Evolutionary conservation across 2,329 filamentous ascomycete genomes (phyloP).

Genomic region (Neoascochyta sp.): DNA sequence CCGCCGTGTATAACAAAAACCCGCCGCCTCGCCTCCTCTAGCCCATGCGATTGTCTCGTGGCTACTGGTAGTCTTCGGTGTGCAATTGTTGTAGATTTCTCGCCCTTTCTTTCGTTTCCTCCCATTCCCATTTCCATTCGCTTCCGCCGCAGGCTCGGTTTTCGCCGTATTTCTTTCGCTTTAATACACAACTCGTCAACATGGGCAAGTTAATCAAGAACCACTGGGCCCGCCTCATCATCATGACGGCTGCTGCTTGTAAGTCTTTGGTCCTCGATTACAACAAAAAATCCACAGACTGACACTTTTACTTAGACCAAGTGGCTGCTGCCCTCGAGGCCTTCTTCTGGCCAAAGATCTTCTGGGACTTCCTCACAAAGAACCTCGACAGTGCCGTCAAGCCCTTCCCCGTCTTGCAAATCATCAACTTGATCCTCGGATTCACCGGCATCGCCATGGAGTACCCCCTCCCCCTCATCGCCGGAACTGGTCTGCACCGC

Average conservation of each 20-base stretch:
- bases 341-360: conserved; percentile 98
- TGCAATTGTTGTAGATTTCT: conserved; percentile 7
- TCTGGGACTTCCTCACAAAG: conserved; percentile 94
- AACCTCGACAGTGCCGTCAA: conserved; percentile 83
- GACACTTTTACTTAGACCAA: conserved; percentile 63
- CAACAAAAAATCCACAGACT: conserved; percentile 1
- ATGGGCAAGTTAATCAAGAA: conserved; percentile 99
- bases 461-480: conserved; percentile 76
- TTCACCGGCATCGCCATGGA: conserved; percentile 79
- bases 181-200: conserved; percentile 11
- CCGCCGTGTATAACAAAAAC: conserved; percentile 36
- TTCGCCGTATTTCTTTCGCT: conserved; percentile 29
- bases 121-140: conserved; percentile 9
- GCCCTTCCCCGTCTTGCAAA: conserved; percentile 83
- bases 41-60: too few relatives aligned
- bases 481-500: conserved; percentile 74
- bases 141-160: conserved; percentile 27
- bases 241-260: conserved; percentile 80
- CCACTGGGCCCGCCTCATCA: conserved; percentile 93
- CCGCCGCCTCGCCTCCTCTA: conserved; percentile 17
- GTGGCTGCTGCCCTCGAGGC: conserved; percentile 74
- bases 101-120: conserved; percentile 7
- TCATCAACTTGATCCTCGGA: conserved; percentile 81
- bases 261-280: conserved; percentile 34
- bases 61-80: conserved; percentile 39